phyloP scores from a whole-genome alignment of 2,329 filamentous ascomycete species.

The Fusarium udum region DNA sequence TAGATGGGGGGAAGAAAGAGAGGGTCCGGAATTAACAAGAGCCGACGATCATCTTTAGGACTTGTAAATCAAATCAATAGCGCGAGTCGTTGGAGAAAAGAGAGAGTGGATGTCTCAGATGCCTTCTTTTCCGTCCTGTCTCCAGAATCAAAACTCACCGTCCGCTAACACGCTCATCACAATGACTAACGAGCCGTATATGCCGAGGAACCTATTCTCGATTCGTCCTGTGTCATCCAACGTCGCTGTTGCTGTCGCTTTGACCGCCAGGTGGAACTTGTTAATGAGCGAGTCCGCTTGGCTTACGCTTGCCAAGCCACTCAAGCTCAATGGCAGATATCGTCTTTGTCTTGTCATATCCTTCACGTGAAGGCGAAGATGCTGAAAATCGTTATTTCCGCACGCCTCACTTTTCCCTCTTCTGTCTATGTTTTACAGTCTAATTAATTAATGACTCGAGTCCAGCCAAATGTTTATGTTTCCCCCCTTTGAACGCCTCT shows the following conservation, averaged over 20 bases:
- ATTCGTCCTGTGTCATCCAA: not conserved
- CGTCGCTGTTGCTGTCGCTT: not conserved
- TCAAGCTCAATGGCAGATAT: not conserved
- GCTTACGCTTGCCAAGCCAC: not conserved
- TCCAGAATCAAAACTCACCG: constrained; percentile 2
- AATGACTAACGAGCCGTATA: not conserved
- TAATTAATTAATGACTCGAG: not conserved
- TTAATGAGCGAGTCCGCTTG: not conserved
- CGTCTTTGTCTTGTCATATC: not conserved
- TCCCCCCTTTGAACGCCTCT: not conserved
- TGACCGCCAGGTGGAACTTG: not conserved
- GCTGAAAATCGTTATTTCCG: not conserved
- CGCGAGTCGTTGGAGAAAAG: not conserved
- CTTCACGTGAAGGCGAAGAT: not conserved
- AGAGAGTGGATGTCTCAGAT: not conserved
- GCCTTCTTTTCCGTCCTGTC: not conserved
- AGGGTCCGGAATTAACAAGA: constrained; percentile 21
- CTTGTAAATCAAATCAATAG: not conserved
- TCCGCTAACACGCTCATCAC: constrained; percentile 6
- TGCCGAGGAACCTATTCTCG: not conserved
- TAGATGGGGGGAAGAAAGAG: constrained; percentile 1
- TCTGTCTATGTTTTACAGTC: not conserved
- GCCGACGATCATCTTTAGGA: not conserved
- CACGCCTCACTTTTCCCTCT: not conserved
- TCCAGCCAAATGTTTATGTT: not conserved